Conservation (phyloP, 73 alveolate species). For the Stentor roeselii region DNA sequence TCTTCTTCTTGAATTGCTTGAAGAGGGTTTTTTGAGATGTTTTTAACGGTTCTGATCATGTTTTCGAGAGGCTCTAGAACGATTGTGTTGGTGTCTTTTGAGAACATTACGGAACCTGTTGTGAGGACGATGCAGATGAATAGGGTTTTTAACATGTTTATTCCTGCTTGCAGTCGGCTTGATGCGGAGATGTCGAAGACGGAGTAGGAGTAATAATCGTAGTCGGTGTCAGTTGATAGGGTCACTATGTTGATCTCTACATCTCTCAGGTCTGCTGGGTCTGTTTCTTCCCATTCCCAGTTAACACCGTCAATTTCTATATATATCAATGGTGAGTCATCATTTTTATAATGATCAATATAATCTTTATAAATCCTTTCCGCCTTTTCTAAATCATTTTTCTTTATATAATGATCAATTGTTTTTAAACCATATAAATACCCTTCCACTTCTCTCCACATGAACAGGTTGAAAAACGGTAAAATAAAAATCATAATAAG, state of each 20-base stretch:
- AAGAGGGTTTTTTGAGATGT: constrained; percentile 77
- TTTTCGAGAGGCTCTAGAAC: constrained; percentile 80
- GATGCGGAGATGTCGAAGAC: constrained; percentile 51
- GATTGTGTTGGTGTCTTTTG: constrained; percentile 65
- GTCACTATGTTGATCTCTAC: constrained; percentile 39
- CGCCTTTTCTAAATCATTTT: constrained; percentile 14
- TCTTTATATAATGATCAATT: constrained; percentile 5
- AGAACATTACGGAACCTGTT: constrained; percentile 63
- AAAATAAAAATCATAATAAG: constrained; percentile 72
- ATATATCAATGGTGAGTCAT: constrained; percentile 51
- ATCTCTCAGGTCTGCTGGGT: constrained; percentile 44
- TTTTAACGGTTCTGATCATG: constrained; percentile 76
- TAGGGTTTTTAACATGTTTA: constrained; percentile 65
- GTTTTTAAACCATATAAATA: constrained; percentile 42
- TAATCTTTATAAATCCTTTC: constrained; percentile 39
- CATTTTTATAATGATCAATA: constrained; percentile 36
- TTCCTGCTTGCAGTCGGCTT: constrained; percentile 49
- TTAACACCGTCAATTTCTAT: constrained; percentile 39
- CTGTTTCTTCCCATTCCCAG: constrained; percentile 25
- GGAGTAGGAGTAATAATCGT: constrained; percentile 13
- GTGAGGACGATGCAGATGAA: constrained; percentile 61
- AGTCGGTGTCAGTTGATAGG: constrained; percentile 30
- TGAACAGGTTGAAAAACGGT: constrained; percentile 55
- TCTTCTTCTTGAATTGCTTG: constrained; percentile 75
- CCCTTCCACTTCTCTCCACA: constrained; percentile 51